These are phyloP conservation scores for Penicillium crystallinum DNA, from an alignment of 495 filamentous ascomycete species.

Conservation along the genomic window DNA sequence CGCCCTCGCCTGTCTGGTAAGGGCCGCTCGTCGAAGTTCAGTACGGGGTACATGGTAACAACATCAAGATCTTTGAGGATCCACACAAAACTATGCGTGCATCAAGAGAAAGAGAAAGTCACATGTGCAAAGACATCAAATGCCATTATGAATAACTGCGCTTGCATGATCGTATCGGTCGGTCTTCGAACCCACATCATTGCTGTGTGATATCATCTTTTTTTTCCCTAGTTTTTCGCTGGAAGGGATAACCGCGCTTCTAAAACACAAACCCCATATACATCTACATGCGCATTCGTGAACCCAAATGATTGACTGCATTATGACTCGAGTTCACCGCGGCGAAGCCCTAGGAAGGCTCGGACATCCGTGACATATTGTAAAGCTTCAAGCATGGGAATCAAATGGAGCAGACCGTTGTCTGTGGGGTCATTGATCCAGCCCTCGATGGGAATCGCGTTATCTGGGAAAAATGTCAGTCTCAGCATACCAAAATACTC, in stretches of 20 bases:
- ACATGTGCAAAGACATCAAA: constrained; percentile 2
- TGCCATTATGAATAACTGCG: constrained; percentile 8
- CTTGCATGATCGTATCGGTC: constrained; percentile 2
- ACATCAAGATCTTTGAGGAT: neutral
- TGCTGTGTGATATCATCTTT: neutral
- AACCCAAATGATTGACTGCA: constrained; percentile 7
- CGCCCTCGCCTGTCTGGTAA: neutral
- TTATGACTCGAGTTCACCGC: constrained; percentile 63
- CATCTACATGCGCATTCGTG: constrained; percentile 17
- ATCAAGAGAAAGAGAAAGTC: neutral
- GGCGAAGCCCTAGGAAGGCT: constrained; percentile 77
- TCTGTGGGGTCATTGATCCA: constrained; percentile 52
- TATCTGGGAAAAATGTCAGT: constrained; percentile 21
- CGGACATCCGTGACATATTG: constrained; percentile 96
- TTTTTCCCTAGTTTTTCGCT: constrained; percentile 8
- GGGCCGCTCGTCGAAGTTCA: neutral
- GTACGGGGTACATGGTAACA: neutral
- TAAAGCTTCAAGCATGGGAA: constrained; percentile 90
- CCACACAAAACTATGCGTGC: no score
- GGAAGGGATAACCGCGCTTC: constrained; percentile 11
- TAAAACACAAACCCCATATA: constrained; percentile 18
- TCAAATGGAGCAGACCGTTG: constrained; percentile 84
- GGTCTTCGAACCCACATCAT: neutral
- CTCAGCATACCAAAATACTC: constrained; percentile 1
- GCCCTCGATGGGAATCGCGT: constrained; percentile 34